Conservation (phyloP, 2,329 filamentous ascomycete species). For the Fusarium equiseti region DNA sequence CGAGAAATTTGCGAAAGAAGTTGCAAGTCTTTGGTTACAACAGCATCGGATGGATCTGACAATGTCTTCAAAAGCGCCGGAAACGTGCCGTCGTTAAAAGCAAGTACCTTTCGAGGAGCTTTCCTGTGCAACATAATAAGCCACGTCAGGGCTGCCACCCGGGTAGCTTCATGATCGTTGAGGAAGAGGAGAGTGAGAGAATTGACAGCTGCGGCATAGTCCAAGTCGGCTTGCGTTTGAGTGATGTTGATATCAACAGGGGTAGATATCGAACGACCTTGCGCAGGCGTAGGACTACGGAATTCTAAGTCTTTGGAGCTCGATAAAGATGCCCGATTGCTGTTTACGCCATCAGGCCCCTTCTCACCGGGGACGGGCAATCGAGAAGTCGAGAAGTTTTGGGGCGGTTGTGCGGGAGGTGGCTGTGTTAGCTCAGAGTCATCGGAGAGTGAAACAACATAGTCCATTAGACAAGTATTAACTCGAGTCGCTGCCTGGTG, state of each 20-base stretch:
- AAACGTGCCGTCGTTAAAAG: conserved; percentile 97
- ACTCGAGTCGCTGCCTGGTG: conserved; percentile 89
- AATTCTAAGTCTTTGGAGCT: conserved; percentile 67
- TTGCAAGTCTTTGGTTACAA: conserved; percentile 94
- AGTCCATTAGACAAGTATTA: conserved; percentile 91
- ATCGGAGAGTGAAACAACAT: conserved; percentile 90
- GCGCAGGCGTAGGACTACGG: conserved; percentile 64
- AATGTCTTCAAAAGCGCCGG: conserved; percentile 95
- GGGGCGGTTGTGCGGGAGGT: conserved; percentile 44
- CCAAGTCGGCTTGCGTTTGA: conserved; percentile 76
- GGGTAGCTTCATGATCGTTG: conserved; percentile 95
- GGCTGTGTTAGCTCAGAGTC: conserved; percentile 60
- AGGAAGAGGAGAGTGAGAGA: conserved; percentile 93
- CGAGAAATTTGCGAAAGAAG: conserved; percentile 95
- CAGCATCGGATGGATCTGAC: conserved; percentile 93
- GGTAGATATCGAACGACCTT: conserved; percentile 61
- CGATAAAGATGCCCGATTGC: conserved; percentile 64
- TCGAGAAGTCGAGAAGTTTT: conserved; percentile 53
- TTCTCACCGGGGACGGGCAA: conserved; percentile 60
- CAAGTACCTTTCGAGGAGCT: conserved; percentile 90
- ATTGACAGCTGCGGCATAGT: conserved; percentile 94
- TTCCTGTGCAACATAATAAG: conserved; percentile 98
- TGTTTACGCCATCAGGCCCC: conserved; percentile 58
- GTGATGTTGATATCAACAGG: conserved; percentile 58
- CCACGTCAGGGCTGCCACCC: conserved; percentile 94